phyloP scores from a whole-genome alignment of 352 stramenopile species.

The Thalassiosira ordinaria region DNA sequence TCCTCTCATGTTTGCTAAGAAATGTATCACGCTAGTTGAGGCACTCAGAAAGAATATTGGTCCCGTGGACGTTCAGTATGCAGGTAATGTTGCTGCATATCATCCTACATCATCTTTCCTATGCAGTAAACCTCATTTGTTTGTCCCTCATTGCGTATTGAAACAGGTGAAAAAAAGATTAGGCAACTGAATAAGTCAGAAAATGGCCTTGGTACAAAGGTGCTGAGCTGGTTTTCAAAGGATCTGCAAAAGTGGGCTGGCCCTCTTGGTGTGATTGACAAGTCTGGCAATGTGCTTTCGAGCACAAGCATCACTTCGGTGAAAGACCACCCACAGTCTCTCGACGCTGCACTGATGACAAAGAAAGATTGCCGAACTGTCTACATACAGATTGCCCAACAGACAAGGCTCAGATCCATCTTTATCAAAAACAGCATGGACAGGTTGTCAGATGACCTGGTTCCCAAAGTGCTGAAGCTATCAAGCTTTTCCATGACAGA shows the following conservation, averaged over 20 bases:
- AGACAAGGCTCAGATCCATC: conserved; percentile 73
- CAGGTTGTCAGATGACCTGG: conserved; percentile 52
- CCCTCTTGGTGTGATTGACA: conserved; percentile 60
- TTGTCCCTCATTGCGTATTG: too few species aligned
- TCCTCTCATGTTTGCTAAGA: conserved; percentile 63
- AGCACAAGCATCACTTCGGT: conserved; percentile 51
- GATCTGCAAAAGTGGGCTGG: conserved; percentile 62
- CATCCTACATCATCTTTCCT: too few species aligned
- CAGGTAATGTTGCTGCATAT: too few species aligned
- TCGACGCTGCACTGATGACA: conserved; percentile 65
- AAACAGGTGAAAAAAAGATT: conserved; percentile 57
- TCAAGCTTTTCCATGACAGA: conserved; percentile 57
- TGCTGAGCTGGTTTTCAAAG: conserved; percentile 73
- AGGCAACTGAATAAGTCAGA: conserved; percentile 68
- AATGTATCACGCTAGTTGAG: conserved; percentile 76
- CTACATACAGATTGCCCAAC: conserved; percentile 75
- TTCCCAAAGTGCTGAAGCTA: conserved; percentile 63
- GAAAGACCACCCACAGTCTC: conserved; percentile 59
- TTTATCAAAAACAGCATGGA: conserved; percentile 64
- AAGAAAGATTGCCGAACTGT: conserved; percentile 71
- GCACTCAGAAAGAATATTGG: conserved; percentile 71
- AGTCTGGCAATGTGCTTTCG: conserved; percentile 57
- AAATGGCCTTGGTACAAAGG: conserved; percentile 76
- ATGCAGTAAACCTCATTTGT: too few species aligned
- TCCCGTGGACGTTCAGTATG: conserved; percentile 56